phyloP scores from a whole-genome alignment of 331 rosid genomes.

The Phaseolus coccineus region DNA sequence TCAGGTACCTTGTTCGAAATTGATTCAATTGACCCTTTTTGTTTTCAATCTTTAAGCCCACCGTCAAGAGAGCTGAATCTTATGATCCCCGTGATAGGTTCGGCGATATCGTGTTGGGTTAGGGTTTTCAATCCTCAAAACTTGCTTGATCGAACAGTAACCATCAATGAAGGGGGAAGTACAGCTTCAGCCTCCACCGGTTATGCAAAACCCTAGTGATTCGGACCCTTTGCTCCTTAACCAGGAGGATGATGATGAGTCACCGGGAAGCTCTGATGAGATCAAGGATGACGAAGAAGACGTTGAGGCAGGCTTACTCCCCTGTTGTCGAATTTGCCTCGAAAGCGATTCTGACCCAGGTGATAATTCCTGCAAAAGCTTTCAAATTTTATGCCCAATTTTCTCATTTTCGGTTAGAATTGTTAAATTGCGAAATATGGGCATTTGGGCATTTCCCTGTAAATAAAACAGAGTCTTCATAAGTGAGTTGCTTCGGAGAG shows the following conservation, averaged over 20 bases:
- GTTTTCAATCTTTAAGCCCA: background rate
- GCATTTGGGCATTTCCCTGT: conserved; percentile 1
- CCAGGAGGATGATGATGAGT: conserved; percentile 56
- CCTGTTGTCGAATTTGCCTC: conserved; percentile 94
- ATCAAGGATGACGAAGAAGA: conserved; percentile 82
- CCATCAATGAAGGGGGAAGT: conserved; percentile 81
- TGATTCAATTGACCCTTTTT: conserved; percentile 30
- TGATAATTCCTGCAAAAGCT: conserved; percentile 17
- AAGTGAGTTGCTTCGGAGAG: background rate
- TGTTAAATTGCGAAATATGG: background rate
- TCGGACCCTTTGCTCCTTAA: conserved; percentile 80
- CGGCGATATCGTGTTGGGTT: conserved; percentile 32
- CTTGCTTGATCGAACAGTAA: conserved; percentile 34
- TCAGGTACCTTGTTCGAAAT: conserved; percentile 31
- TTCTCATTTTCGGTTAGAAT: background rate
- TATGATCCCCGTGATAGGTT: background rate
- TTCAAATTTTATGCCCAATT: conserved; percentile 17
- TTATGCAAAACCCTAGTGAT: conserved; percentile 67
- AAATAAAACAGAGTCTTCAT: conserved; percentile 13
- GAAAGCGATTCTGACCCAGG: conserved; percentile 95
- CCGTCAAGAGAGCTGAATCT: conserved; percentile 19
- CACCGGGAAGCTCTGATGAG: conserved; percentile 71
- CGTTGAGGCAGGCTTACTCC: conserved; percentile 74
- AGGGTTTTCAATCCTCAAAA: conserved; percentile 46
- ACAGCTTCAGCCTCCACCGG: conserved; percentile 72